Base-by-base conservation (phyloP, 345 rosid genomes). In the Citrus medica region DNA sequence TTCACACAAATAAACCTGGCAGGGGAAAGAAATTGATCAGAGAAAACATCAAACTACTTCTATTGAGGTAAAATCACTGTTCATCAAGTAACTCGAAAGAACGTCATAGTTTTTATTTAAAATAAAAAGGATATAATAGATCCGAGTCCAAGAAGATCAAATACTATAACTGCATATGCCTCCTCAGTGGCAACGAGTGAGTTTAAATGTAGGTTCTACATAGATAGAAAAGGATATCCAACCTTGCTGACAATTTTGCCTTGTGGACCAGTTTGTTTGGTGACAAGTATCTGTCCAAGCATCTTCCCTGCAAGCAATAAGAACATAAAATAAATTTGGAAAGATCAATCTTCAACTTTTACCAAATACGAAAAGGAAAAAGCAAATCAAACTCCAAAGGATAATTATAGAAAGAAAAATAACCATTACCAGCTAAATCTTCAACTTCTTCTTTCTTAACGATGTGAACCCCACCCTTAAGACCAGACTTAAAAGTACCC, bases 161-260 rank as follows among this genome's bases (percentile, higher is more conserved):
- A 12, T 7, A 35, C 37, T 33, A 30, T 24, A 66, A 76, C 13
- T 7, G n/a, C 6, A 16, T 16, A 24, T 19, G 19, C 2, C 7
- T 5, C 5, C 53, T 12, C 48, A 24, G 55, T 24, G 38, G 22
- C 30, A 14, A 58, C 9, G 38, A 10, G 30, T 14, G 28, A 74
- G 56, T 19, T 33, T 7, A 35, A 38, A 66, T 59, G 28, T 53
- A 74, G 79, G 55, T 61, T 65, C 19, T 28, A 22, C 27, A 17
- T 53, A 37, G n/a, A 61, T 25, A 19, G 37, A 58, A 32, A 70
- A 22, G 1, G 25, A 79, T 73, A 46, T 70, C 90, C 70, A 38
- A 95, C 99, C 99, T 97, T 93, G 98, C 98, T 93, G 74, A 97
- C 99, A 79, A 92, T 87, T 94, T 94, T 97, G 60, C 99, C 98